Evolutionary conservation across 331 rosid species (phyloP), one percentile per base, ranked within the genome.

Genomic region (Pyrus hybrid): DNA sequence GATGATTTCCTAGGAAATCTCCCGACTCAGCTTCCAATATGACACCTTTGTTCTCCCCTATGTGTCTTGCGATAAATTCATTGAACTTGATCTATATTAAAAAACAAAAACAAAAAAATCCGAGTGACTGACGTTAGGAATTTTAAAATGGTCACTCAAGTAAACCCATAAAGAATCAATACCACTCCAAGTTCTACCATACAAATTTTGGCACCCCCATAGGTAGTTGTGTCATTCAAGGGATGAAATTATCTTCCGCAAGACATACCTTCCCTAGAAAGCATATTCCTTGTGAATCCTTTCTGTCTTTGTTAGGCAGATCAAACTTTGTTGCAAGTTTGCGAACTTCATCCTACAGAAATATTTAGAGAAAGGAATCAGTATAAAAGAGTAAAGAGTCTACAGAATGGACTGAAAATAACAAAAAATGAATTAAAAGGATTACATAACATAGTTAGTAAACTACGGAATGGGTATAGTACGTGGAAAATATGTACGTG

Each of bases 211-310:
- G 17, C 71, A 28, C 67, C 68, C 57, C 71, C 66, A 63, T 43
- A 45, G 65, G 13, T 63, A 70, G 47, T 62, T 71, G 37, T 71
- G 49, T 9, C 6, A 43, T 13, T 29, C 23, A 18, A 5, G 13
- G 47, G 35, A 9, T 22, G 61, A 63, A 63, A 7, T 63, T 63
- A 43, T 73, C 33, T 70, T 47, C 3, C 3, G 14, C 33, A 51
- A 7, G 26, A 41, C 58, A 73, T 82, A 94, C 99, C 99, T 94
- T 92, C 72, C 99, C 99, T 63, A 94, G 89, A 87, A 90, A 94
- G 84, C 99, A 94, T 85, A 94, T 92, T 83, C 99, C 99, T 85
- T 92, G 99, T 22, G 99, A 94, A 84, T 94, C 99, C 87, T 87
- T 94, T 80, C 97, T 88, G 74, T 87, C 92, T 83, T 90, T 94